Evolutionary conservation across 192 early-diverging fungal species (phyloP).

Genomic region (Mycoemilia scoparia): DNA sequence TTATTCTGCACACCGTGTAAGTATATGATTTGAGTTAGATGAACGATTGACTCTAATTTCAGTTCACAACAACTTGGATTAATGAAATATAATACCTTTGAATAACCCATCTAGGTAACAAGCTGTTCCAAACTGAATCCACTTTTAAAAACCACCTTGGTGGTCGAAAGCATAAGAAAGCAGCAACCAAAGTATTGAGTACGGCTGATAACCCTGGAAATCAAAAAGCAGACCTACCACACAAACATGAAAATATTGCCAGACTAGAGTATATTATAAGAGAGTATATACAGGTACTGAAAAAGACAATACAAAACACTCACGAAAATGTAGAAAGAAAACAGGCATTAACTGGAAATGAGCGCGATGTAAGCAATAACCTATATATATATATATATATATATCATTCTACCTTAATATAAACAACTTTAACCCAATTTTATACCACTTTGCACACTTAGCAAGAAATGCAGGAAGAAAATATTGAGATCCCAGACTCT

Average conservation of each 20-base stretch:
- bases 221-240: constrained; percentile 8
- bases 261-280: constrained; percentile 39
- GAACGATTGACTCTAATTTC: not conserved
- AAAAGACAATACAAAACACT: constrained; percentile 52
- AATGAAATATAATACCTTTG: no score
- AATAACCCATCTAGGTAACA: no score
- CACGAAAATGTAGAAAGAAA: constrained; percentile 76
- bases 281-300: constrained; percentile 37
- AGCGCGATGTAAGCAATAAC: constrained; percentile 37
- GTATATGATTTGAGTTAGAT: not conserved
- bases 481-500: constrained; percentile 39
- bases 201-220: constrained; percentile 6
- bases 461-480: constrained; percentile 53
- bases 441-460: no score
- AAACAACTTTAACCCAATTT: not conserved
- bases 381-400: no score
- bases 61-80: constrained; percentile 7
- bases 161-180: constrained; percentile 85
- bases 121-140: constrained; percentile 65
- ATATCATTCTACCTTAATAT: not conserved
- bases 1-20: not conserved
- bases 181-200: constrained; percentile 15
- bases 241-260: constrained; percentile 29
- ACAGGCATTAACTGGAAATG: constrained; percentile 76
- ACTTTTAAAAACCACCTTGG: constrained; percentile 72